These are phyloP conservation scores for Rhizopus sp. DNA, from an alignment of 371 early-diverging fungal genomes.

Conservation along the genomic window DNA sequence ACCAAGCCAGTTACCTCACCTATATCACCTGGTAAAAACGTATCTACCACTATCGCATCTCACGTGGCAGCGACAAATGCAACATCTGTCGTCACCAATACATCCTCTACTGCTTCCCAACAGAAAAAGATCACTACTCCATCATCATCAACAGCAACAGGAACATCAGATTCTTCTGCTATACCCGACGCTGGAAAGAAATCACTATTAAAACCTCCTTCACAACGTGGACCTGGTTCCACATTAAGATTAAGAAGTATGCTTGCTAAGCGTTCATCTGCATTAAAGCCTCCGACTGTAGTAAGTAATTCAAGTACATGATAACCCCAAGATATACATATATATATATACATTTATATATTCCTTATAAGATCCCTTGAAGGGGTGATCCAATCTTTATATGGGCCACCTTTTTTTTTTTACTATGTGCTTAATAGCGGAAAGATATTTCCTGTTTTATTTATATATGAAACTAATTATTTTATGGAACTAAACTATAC, in stretches of 20 bases:
- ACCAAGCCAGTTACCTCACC: not conserved
- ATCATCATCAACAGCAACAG: constrained; percentile 3
- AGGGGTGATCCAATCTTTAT: too few species aligned
- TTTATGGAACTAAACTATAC: too few species aligned
- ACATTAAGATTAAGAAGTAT: constrained; percentile 37
- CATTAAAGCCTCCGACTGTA: constrained; percentile 2
- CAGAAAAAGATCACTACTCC: constrained; percentile 14
- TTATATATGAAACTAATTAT: too few species aligned
- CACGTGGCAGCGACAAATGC: not conserved
- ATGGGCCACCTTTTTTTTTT: too few species aligned
- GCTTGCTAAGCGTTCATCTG: constrained; percentile 29
- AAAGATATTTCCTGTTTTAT: too few species aligned
- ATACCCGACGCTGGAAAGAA: constrained; percentile 21
- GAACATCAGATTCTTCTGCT: too few species aligned
- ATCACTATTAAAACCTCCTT: constrained; percentile 25
- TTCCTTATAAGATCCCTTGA: too few species aligned
- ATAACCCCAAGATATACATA: too few species aligned
- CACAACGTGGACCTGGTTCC: constrained; percentile 41
- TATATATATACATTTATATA: too few species aligned
- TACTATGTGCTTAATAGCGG: too few species aligned
- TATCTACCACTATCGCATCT: not conserved
- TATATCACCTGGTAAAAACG: not conserved
- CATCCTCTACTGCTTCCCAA: not conserved
- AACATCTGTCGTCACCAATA: not conserved
- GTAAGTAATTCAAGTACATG: not conserved